A percentile compares a stretch with the other conserved stretches of the same genome.
Evolutionary conservation across 169 alveolate genomes (phyloP).

Genomic region (Plasmodium ovale): DNA sequence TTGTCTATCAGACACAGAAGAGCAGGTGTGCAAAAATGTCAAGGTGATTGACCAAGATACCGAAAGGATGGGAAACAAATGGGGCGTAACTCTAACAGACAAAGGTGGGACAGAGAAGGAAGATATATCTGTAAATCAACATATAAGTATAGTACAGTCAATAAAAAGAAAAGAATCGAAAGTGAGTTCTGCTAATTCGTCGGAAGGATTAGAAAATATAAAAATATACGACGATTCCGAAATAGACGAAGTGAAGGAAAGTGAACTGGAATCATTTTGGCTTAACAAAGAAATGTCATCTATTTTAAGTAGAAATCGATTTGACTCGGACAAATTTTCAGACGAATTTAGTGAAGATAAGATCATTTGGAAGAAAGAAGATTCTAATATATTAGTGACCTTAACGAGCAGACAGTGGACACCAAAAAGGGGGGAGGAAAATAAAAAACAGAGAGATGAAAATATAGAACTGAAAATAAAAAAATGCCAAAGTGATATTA

Average conservation of each 20-base stretch:
- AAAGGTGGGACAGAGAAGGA: background rate
- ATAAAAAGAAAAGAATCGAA: background rate
- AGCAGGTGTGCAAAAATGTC: background rate
- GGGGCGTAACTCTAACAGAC: too few relatives aligned
- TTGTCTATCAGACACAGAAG: too few relatives aligned
- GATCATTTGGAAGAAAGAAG: background rate
- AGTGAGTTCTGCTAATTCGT: background rate
- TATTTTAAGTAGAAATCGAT: background rate
- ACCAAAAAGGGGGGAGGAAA: background rate
- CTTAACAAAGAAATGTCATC: constrained; percentile 58
- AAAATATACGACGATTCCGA: constrained; percentile 74
- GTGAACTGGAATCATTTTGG: constrained; percentile 50
- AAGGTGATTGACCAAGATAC: background rate
- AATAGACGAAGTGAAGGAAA: constrained; percentile 54
- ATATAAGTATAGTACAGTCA: too few relatives aligned
- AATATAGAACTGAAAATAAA: constrained; percentile 7
- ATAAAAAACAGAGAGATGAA: background rate
- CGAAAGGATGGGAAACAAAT: background rate
- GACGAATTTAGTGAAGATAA: background rate
- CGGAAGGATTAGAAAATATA: constrained; percentile 40
- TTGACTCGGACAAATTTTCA: constrained; percentile 1
- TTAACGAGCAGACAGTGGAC: background rate
- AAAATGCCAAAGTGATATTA: constrained; percentile 16
- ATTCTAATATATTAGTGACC: background rate
- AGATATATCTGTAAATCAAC: background rate